A percentile compares a stretch with the other conserved stretches of the same genome.
These are phyloP conservation scores for Serendipita sp. DNA, from an alignment of 768 basidiomycete species.

Conservation along the genomic window DNA sequence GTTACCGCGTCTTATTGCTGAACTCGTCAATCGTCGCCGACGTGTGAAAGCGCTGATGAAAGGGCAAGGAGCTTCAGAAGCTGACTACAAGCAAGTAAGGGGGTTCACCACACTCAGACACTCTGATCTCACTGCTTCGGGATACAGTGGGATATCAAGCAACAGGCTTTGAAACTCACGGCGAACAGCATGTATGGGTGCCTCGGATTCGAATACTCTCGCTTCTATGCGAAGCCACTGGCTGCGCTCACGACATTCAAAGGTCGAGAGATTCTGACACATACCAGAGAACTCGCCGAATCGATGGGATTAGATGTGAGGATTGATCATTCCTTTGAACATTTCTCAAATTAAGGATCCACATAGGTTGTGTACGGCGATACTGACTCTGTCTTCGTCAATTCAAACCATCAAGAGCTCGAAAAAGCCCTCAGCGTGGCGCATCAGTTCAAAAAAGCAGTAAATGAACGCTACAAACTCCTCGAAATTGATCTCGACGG, in stretches of 20 bases:
- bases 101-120: background rate
- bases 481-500: constrained; percentile 95
- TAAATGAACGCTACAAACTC: constrained; percentile 88
- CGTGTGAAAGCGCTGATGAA: constrained; percentile 94
- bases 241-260: constrained; percentile 96
- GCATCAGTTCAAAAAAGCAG: constrained; percentile 80
- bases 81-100: constrained; percentile 27
- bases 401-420: constrained; percentile 81
- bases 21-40: constrained; percentile 74
- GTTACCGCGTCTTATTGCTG: constrained; percentile 94
- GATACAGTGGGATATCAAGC: constrained; percentile 83
- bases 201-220: constrained; percentile 90
- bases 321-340: constrained; percentile 1
- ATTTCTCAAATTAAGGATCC: background rate
- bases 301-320: constrained; percentile 75
- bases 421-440: constrained; percentile 85
- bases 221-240: constrained; percentile 93
- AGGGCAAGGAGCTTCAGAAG: constrained; percentile 27
- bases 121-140: background rate
- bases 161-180: constrained; percentile 90
- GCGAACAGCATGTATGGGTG: constrained; percentile 99
- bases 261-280: constrained; percentile 90
- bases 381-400: constrained; percentile 97
- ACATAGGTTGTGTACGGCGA: constrained; percentile 92
- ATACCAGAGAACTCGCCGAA: constrained; percentile 85